These are phyloP conservation scores for Pichia californica DNA, from an alignment of 805 yeast species.

Conservation along the genomic window DNA sequence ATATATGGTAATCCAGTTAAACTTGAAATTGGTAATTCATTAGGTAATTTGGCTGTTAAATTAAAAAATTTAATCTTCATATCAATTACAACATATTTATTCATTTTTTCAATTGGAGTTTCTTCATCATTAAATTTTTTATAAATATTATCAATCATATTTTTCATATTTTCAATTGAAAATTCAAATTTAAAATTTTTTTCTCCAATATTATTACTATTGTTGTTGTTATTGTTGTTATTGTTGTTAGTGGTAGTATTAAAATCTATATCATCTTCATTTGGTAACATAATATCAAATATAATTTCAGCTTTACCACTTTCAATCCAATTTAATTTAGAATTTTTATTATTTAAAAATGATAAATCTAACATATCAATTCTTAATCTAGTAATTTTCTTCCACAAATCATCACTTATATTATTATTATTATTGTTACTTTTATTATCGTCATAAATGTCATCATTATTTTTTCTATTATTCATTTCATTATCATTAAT, in stretches of 20 bases:
- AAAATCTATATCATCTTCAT: slow-evolving; percentile 27
- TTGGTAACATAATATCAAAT: slow-evolving; percentile 70
- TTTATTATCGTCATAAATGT: slow-evolving; percentile 22
- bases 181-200: no score
- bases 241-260: not conserved
- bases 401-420: slow-evolving; percentile 33
- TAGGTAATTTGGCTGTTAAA: slow-evolving; percentile 49
- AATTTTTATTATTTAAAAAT: slow-evolving; percentile 21
- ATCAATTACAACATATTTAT: slow-evolving; percentile 60
- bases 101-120: slow-evolving; percentile 13
- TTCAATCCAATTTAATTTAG: slow-evolving; percentile 64
- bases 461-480: not conserved
- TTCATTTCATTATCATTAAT: not conserved
- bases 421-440: slow-evolving; percentile 23
- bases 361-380: slow-evolving; percentile 33
- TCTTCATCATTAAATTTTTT: not conserved
- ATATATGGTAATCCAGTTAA: slow-evolving; percentile 49
- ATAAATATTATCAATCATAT: not conserved
- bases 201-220: not conserved
- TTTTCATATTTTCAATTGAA: no score
- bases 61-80: slow-evolving; percentile 59
- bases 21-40: slow-evolving; percentile 43
- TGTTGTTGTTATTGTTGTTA: not conserved
- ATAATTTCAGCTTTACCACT: slow-evolving; percentile 64
- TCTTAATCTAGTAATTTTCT: slow-evolving; percentile 42